phyloP scores from a whole-genome alignment of 225 moss, liverwort and hornwort genomes.

The Asterella californica region DNA sequence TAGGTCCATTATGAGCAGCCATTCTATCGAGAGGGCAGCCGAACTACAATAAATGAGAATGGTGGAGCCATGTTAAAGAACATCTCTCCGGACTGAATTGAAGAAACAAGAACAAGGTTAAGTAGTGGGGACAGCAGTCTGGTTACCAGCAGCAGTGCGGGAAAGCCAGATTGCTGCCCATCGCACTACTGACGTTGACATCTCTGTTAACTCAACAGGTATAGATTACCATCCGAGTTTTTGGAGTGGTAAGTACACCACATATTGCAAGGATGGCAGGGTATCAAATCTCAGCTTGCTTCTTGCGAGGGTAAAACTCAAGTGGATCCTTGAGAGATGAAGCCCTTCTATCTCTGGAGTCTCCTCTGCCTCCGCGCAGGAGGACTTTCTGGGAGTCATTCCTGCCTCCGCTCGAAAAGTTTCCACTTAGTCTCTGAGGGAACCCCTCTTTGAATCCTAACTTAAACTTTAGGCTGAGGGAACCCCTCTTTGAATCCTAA shows the following conservation, averaged over 20 bases:
- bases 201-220: conserved; percentile 20
- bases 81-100: background rate
- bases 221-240: conserved; percentile 20
- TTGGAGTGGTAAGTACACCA: conserved; percentile 27
- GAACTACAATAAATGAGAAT: background rate
- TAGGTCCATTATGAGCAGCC: background rate
- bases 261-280: background rate
- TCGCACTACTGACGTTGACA: conserved; percentile 16
- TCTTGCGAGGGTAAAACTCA: conserved; percentile 1
- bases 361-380: background rate
- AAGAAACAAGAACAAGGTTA: background rate
- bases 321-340: background rate
- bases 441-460: background rate
- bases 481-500: background rate
- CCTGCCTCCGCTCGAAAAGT: background rate
- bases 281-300: background rate
- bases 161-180: background rate
- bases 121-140: conserved; percentile 3
- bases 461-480: background rate
- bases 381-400: background rate
- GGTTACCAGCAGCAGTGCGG: conserved; percentile 14
- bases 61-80: no score
- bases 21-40: no score
- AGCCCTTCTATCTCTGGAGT: background rate
- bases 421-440: background rate